phyloP scores from a whole-genome alignment of 345 rosid genomes.

The Brassica cretica region DNA sequence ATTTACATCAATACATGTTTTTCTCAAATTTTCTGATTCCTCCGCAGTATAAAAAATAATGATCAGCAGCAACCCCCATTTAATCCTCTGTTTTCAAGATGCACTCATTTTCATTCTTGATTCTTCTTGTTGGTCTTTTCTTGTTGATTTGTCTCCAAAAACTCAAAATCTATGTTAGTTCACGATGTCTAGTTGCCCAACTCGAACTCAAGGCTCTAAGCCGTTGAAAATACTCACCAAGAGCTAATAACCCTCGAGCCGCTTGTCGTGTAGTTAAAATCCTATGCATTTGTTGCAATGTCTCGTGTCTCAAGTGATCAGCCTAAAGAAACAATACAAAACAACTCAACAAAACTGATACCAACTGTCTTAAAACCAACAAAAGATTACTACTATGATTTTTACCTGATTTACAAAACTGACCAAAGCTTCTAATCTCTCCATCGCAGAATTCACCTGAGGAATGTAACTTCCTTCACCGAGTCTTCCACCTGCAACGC shows the following conservation, averaged over 20 bases:
- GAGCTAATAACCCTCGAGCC: conserved; percentile 75
- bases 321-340: conserved; percentile 50
- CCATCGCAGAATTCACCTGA: conserved; percentile 65
- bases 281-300: conserved; percentile 75
- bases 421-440: conserved; percentile 70
- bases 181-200: conserved; percentile 63
- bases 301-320: conserved; percentile 84
- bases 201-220: conserved; percentile 66
- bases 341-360: conserved; percentile 20
- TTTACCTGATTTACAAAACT: conserved; percentile 85
- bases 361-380: background rate
- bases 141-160: background rate
- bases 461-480: conserved; percentile 60
- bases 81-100: background rate
- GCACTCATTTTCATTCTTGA: background rate
- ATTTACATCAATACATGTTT: background rate
- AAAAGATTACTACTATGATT: background rate
- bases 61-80: background rate
- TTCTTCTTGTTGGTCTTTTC: background rate
- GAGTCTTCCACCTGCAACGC: conserved; percentile 61
- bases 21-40: background rate
- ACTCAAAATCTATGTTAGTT: conserved; percentile 46
- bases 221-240: conserved; percentile 85
- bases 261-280: conserved; percentile 71
- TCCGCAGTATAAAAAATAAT: background rate